phyloP scores from a whole-genome alignment of 2,329 filamentous ascomycete genomes.

The Fusarium sp. region DNA sequence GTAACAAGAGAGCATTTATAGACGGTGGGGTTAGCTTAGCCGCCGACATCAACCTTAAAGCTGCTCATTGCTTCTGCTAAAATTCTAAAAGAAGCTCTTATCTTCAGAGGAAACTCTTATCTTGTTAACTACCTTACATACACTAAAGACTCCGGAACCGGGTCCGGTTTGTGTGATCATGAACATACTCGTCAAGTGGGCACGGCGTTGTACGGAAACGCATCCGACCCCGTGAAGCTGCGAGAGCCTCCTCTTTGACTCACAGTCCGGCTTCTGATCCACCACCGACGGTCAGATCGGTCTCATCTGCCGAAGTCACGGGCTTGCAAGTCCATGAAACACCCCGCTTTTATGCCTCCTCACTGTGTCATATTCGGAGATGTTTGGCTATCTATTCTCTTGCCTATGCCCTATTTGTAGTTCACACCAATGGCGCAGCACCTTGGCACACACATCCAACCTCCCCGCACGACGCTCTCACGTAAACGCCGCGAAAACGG shows the following conservation, averaged over 20 bases:
- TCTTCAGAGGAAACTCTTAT: constrained; percentile 23
- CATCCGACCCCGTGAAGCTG: constrained; percentile 33
- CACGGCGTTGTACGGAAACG: constrained; percentile 36
- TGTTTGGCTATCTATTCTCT: constrained; percentile 25
- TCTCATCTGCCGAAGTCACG: constrained; percentile 42
- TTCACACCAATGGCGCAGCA: constrained; percentile 45
- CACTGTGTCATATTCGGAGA: constrained; percentile 26
- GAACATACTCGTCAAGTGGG: constrained; percentile 34
- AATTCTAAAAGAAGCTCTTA: constrained; percentile 2
- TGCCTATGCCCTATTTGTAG: constrained; percentile 21
- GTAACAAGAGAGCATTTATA: constrained; percentile 7
- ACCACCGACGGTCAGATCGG: constrained; percentile 37
- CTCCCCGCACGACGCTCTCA: constrained; percentile 34
- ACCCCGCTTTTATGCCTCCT: constrained; percentile 27
- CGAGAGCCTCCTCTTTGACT: constrained; percentile 28
- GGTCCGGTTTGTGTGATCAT: constrained; percentile 23
- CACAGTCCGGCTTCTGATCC: constrained; percentile 25
- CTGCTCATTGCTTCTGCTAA: constrained; percentile 26
- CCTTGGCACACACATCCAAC: constrained; percentile 41
- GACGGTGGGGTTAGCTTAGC: constrained; percentile 17
- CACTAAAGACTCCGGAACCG: constrained; percentile 12
- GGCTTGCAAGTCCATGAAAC: constrained; percentile 14
- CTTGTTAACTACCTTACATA: constrained; percentile 2
- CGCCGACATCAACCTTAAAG: constrained; percentile 16
- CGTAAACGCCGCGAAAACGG: constrained; percentile 17